These are phyloP conservation scores for Ceratonia siliqua DNA, from an alignment of 306 rosid species.

Conservation along the genomic window DNA sequence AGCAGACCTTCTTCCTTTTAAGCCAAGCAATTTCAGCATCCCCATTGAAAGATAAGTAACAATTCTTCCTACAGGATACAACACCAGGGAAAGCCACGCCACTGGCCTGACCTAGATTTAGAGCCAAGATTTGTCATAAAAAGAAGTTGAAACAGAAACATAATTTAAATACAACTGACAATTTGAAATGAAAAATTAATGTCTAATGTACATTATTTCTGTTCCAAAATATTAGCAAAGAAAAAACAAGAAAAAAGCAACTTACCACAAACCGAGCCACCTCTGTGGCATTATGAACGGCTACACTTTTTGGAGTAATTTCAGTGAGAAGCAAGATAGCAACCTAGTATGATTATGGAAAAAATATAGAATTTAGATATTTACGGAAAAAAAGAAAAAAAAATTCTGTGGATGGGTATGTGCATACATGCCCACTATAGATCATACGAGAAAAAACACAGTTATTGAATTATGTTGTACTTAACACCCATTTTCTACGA, in stretches of 20 bases:
- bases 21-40: constrained; percentile 88
- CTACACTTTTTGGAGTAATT: constrained; percentile 96
- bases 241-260: constrained; percentile 16
- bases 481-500: background rate
- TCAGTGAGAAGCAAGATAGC: constrained; percentile 98
- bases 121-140: constrained; percentile 33
- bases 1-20: constrained; percentile 92
- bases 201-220: constrained; percentile 4
- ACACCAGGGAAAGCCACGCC: constrained; percentile 94
- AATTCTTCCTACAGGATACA: constrained; percentile 93
- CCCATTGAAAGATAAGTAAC: constrained; percentile 97
- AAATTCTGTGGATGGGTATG: background rate
- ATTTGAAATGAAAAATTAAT: constrained; percentile 19
- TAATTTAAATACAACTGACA: constrained; percentile 13
- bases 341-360: constrained; percentile 60
- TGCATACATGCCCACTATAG: constrained; percentile 21
- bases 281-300: constrained; percentile 96
- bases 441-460: constrained; percentile 1
- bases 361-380: constrained; percentile 26
- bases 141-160: constrained; percentile 27
- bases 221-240: constrained; percentile 7
- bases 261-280: constrained; percentile 98
- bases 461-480: background rate
- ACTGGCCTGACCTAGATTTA: constrained; percentile 92
- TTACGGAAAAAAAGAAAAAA: background rate